Percentiles rank a stretch among this genome's conserved stretches.
phyloP scores from a whole-genome alignment of 345 rosid species.

The Brassica rapa region DNA sequence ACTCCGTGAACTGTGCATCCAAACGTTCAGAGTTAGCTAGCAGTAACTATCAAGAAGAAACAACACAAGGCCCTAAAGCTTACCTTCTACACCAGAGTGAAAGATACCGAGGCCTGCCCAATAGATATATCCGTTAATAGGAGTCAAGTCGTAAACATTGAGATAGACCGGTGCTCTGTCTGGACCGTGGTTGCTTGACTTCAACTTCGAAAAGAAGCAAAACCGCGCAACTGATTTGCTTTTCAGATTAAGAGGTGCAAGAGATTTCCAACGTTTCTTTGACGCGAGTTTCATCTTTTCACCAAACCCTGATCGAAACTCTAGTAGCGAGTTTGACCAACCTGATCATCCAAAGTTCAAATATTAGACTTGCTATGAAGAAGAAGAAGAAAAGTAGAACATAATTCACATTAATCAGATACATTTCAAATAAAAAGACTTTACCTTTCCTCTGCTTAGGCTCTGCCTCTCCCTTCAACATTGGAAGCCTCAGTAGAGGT shows the following conservation, averaged over 20 bases:
- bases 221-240: conserved; percentile 67
- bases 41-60: conserved; percentile 17
- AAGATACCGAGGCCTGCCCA: conserved; percentile 98
- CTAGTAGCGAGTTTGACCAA: conserved; percentile 40
- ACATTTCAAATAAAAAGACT: not conserved
- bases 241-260: conserved; percentile 55
- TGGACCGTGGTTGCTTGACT: conserved; percentile 58
- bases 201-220: conserved; percentile 71
- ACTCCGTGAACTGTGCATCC: conserved; percentile 75
- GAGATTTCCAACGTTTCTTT: conserved; percentile 64
- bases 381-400: not conserved
- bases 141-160: conserved; percentile 92
- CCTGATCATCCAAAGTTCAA: conserved; percentile 42
- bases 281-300: conserved; percentile 64
- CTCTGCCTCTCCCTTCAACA: conserved; percentile 36
- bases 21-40: conserved; percentile 4
- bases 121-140: conserved; percentile 80
- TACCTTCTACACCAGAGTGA: conserved; percentile 99
- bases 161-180: conserved; percentile 79
- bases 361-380: not conserved
- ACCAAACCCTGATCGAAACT: conserved; percentile 30
- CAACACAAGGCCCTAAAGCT: conserved; percentile 21
- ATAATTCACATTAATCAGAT: conserved; percentile 2
- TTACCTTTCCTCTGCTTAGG: conserved; percentile 37
- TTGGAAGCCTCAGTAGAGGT: conserved; percentile 34